Base-by-base conservation (phyloP, 352 stramenopile genomes). In the Phytophthora pini region DNA sequence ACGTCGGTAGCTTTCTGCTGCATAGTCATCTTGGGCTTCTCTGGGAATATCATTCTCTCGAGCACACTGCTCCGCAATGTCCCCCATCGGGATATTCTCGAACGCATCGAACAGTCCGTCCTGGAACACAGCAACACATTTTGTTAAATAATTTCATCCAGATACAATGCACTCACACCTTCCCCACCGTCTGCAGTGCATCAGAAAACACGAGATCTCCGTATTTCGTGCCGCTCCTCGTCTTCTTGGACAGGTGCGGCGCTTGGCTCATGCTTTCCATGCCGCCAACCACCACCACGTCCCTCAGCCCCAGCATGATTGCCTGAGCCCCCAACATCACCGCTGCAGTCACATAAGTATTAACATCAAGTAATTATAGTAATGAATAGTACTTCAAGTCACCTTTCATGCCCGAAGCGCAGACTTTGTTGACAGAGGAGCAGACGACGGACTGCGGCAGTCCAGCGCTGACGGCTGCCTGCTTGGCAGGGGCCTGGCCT, bases 401-500 rank as follows among this genome's bases (percentile, higher is more conserved):
- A 87, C 78, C 76, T 72, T 98, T 98, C 88, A 98, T 96, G 48
- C 92, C 92, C 1, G 79, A 95, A 5, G 92, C 96, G 75, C 97
- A 99, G 20, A 99, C 96, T 78, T 99, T 99, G 82, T 99, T 99
- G n/a, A 99, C 82, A 1, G 93, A 98, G 17, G 94, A 98, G 71
- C 94, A 98, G 15, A 96, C 84, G n/a, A 94, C 94, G 3, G 67
- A 76, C 46, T 79, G 61, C 2, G 83, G 80, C 13, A 98, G 72
- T 20, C 84, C 88, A 13, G 82, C 89, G 15, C 76, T 74, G 22
- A 93, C 56, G 4, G 77, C 82, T 13, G 96, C 94, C 73, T 99
- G 97, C 49, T 96, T 88, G 48, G 93, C 87, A 0, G 97, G 97
- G 17, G 96, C 93, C 74, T 99, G 97, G n/a, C 97, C 97, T 26